Evolutionary conservation across 192 early-diverging fungal species (phyloP), one percentile per base, ranked within the genome.

Genomic region (Gamsiella multidivaricata): DNA sequence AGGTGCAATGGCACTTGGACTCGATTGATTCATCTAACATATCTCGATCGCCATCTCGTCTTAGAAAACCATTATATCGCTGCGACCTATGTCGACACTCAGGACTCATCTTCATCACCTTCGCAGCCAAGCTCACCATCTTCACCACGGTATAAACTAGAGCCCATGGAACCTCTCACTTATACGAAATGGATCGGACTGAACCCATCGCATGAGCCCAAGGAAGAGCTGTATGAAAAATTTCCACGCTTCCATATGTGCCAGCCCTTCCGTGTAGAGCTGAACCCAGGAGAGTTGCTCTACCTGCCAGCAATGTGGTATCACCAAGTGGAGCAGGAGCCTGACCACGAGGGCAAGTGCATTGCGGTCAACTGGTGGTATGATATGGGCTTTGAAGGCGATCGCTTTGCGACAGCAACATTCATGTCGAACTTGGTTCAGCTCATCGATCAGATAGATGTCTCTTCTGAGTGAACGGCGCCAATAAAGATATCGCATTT

Each of bases 321-420:
- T 52, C 86, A 88, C 53, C 84, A 88, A 23, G 86, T 88, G 0
- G 55, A 79, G 32, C 83, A 83, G 54, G 54, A 83, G 20, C 81
- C 85, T 17, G 81, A 80, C 15, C 65, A 78, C 22, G 65, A 85
- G 41, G 86, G 84, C 28, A 82, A 82, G 15, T 78, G 74, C 37
- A 86, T 86, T 71, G 85, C 85, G 1, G 79, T 86, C 15, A 86
- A 86, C 54, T 86, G 83, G 65, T 86, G 85, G 85, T 86, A 86
- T 31, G 85, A 86, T 65, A 83, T 86, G 72, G 81, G 81, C 17
- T 84, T 69, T 69, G 74, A 78, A 10, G 74, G 74, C 0, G 74
- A 78, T 20, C 56, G 74, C 14, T 78, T 78, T 32, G 53, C 66
- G 6, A 68, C 60, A 2, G 58, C 74, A 0, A 51, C 61, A 0